Evolutionary conservation across 805 yeast genomes (phyloP), one percentile per base, ranked within the genome.

Genomic region (Debaryomyces hansenii): DNA sequence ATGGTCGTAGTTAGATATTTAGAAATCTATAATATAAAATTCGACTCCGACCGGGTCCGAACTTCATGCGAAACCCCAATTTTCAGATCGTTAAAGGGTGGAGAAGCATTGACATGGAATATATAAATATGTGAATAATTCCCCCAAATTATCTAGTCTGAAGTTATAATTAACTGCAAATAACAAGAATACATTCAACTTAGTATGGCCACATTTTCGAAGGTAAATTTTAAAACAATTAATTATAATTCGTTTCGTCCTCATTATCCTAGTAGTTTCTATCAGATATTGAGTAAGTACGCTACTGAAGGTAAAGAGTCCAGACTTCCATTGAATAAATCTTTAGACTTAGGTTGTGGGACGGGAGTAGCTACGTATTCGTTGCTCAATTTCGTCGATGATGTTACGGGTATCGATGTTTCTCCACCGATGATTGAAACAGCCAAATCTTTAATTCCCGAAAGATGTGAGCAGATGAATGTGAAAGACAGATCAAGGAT

Each of bases 291-390:
- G 16, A 46, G 46, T 28, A 54, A 57, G 1, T 70, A 67, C 48
- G 59, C 58, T 4, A 51, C 63, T 2, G 52, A 54, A 20, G 50
- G 51, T 1, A 40, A 43, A 12, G 29, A 11, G 2, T 10, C 34
- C 7, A 47, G 47, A 20, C 38, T 54, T 11, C 60, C 62, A 4
- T 50, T 62, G 4, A 40, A 46, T 2, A 51, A 50, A 5, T 54
- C 82, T 7, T 60, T 66, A 57, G 68, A 64, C 56, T 54, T 78
- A 37, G 84, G 84, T 0, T 76, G 82, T 52, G 84, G 83, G 0
- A 77, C 83, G 0, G 84, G 83, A 0, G 75, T 73, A 20, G 80
- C 79, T 0, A 67, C 78, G 1, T 63, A 69, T 41, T 80, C 80
- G 2, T 55, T 79, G 41, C 60, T 75, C 20, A 60, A 65, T 34